phyloP scores from a whole-genome alignment of 2,329 filamentous ascomycete species.

The Aspergillus novofumigatus region DNA sequence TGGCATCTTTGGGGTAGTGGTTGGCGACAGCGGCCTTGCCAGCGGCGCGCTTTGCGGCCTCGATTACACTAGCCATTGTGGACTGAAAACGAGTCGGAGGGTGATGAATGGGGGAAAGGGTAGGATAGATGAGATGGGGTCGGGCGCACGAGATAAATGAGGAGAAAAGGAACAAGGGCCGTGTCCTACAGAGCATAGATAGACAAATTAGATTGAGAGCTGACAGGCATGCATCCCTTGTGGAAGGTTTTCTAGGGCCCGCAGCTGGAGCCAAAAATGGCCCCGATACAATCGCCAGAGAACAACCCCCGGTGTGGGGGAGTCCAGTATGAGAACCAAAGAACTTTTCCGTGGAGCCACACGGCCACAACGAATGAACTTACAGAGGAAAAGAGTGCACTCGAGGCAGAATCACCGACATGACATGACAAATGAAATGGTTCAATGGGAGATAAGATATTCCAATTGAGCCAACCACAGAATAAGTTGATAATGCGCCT shows the following conservation, averaged over 20 bases:
- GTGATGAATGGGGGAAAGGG: slow-evolving; percentile 2
- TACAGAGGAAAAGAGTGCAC: slow-evolving; percentile 1
- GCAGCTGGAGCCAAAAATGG: neutral
- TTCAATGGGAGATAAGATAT: neutral
- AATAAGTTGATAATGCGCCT: neutral
- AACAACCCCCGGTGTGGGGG: slow-evolving; percentile 1
- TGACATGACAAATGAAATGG: slow-evolving; percentile 1
- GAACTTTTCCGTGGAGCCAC: neutral
- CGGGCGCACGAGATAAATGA: slow-evolving; percentile 2
- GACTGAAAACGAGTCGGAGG: slow-evolving; percentile 15
- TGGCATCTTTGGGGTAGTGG: slow-evolving; percentile 55
- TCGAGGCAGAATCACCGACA: slow-evolving; percentile 2
- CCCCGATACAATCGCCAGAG: neutral
- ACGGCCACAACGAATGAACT: slow-evolving; percentile 1
- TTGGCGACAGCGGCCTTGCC: slow-evolving; percentile 56
- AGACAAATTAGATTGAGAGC: slow-evolving; percentile 5
- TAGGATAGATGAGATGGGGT: neutral
- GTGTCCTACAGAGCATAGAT: slow-evolving; percentile 9
- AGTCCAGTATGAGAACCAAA: slow-evolving; percentile 1
- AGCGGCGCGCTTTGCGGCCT: slow-evolving; percentile 58
- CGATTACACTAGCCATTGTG: slow-evolving; percentile 42
- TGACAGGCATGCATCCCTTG: slow-evolving; percentile 9
- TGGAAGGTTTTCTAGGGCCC: neutral
- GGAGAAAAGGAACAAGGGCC: slow-evolving; percentile 3
- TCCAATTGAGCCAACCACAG: neutral